Conservation (phyloP, 495 filamentous ascomycete species). For the Neurospora sp. region DNA sequence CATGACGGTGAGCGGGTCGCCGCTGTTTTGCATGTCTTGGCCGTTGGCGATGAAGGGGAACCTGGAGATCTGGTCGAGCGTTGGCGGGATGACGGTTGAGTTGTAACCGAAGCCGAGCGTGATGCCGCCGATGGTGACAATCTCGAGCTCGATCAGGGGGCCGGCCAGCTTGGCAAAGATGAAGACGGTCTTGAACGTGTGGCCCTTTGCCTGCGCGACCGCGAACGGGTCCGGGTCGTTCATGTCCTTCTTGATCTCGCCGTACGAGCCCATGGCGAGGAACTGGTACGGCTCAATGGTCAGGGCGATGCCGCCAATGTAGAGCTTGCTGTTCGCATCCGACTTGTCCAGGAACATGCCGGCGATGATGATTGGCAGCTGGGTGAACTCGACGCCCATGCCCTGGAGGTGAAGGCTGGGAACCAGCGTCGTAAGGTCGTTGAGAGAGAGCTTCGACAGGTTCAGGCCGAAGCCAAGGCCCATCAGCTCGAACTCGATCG, state of each 20-base stretch:
- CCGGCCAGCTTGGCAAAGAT: constrained; percentile 20
- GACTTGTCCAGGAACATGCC: constrained; percentile 25
- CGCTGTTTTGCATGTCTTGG: too few species aligned
- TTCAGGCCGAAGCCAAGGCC: constrained; percentile 21
- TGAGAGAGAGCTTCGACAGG: constrained; percentile 6
- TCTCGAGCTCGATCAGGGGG: constrained; percentile 27
- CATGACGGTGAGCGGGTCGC: not conserved
- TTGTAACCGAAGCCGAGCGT: constrained; percentile 22
- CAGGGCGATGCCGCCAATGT: constrained; percentile 25
- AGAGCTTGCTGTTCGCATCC: constrained; percentile 5
- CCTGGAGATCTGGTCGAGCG: not conserved
- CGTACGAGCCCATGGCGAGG: constrained; percentile 25
- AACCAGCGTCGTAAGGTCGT: not conserved
- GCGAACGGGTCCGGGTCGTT: too few species aligned
- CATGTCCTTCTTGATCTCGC: not conserved
- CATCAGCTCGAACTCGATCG: constrained; percentile 25
- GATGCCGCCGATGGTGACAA: constrained; percentile 21
- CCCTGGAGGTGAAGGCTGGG: too few species aligned
- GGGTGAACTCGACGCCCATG: constrained; percentile 12
- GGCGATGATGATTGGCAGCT: constrained; percentile 21
- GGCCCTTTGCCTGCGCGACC: too few species aligned
- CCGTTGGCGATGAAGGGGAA: constrained; percentile 25
- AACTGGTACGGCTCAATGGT: constrained; percentile 21
- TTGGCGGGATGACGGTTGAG: constrained; percentile 11
- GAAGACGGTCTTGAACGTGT: constrained; percentile 11